These are phyloP conservation scores for Nymphaea thermarum DNA, from an alignment of 164 flowering plant species.

Conservation along the genomic window DNA sequence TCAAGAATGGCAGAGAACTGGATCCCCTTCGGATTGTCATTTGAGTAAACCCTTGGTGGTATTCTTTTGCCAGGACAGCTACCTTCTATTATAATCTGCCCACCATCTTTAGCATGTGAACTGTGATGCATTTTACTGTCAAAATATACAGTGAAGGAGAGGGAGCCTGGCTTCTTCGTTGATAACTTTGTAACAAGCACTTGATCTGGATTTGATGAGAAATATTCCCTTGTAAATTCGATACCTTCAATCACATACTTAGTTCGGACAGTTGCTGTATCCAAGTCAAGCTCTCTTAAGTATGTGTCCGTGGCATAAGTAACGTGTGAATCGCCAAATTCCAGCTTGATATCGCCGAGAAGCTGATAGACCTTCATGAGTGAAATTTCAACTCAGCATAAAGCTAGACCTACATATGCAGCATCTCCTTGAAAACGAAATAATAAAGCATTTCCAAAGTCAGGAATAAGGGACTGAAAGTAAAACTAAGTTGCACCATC, in stretches of 20 bases:
- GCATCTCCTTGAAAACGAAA: no score
- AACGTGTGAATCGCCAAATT: conserved; percentile 59
- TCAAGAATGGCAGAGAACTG: conserved; percentile 61
- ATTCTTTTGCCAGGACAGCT: conserved; percentile 58
- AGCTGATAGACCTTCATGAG: conserved; percentile 76
- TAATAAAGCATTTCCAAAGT: no score
- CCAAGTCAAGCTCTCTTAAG: conserved; percentile 72
- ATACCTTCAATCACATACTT: conserved; percentile 49
- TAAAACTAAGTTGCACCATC: no score
- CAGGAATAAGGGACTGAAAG: no score
- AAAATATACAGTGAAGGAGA: conserved; percentile 62
- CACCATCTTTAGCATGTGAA: conserved; percentile 26
- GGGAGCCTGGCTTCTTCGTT: conserved; percentile 46
- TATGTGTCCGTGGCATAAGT: conserved; percentile 39
- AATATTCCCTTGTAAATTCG: conserved; percentile 68
- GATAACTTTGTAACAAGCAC: conserved; percentile 65
- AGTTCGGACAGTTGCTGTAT: conserved; percentile 61
- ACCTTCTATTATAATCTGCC: conserved; percentile 73
- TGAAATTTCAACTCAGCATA: conserved; percentile 1
- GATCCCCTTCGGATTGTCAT: conserved; percentile 59
- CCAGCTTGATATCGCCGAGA: conserved; percentile 77
- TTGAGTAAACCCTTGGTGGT: conserved; percentile 22
- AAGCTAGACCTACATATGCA: not conserved
- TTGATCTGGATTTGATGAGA: conserved; percentile 75
- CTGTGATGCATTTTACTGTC: conserved; percentile 72